Conservation (phyloP, 2,329 filamentous ascomycete genomes). For the Xylogone sp. region DNA sequence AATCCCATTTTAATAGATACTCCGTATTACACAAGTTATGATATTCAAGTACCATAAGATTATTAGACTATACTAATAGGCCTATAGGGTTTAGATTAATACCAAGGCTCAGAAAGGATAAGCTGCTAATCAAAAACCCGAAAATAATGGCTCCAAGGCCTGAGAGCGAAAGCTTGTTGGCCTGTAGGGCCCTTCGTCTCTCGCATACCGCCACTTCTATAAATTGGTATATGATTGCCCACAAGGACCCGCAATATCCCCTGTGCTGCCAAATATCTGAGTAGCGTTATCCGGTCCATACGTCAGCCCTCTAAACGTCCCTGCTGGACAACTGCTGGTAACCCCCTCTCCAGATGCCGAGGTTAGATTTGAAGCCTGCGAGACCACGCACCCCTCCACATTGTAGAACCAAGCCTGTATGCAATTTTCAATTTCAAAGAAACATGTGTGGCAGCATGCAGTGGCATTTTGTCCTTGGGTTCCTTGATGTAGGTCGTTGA, state of each 20-base stretch:
- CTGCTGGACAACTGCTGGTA: neutral
- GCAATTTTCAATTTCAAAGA: slow-evolving; percentile 3
- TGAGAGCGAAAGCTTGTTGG: no score
- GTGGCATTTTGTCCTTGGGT: neutral
- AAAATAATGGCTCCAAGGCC: no score
- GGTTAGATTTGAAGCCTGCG: slow-evolving; percentile 1
- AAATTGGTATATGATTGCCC: neutral
- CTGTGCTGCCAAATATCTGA: neutral
- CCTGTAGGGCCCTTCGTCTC: no score
- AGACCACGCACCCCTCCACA: slow-evolving; percentile 3
- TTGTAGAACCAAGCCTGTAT: slow-evolving; percentile 4
- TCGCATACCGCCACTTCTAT: no score
- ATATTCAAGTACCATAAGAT: no score
- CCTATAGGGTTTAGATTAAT: no score
- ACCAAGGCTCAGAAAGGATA: no score
- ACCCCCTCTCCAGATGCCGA: neutral
- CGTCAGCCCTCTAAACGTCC: slow-evolving; percentile 1
- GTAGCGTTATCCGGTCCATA: slow-evolving; percentile 2
- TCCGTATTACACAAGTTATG: no score
- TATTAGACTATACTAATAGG: no score
- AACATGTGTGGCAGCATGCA: slow-evolving; percentile 6
- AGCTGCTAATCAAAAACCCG: no score
- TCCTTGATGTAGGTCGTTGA: neutral
- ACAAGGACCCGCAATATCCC: slow-evolving; percentile 4
- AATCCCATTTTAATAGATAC: no score